These are phyloP conservation scores for Podosphaera leucotricha DNA, from an alignment of 2,329 filamentous ascomycete genomes.

Conservation along the genomic window DNA sequence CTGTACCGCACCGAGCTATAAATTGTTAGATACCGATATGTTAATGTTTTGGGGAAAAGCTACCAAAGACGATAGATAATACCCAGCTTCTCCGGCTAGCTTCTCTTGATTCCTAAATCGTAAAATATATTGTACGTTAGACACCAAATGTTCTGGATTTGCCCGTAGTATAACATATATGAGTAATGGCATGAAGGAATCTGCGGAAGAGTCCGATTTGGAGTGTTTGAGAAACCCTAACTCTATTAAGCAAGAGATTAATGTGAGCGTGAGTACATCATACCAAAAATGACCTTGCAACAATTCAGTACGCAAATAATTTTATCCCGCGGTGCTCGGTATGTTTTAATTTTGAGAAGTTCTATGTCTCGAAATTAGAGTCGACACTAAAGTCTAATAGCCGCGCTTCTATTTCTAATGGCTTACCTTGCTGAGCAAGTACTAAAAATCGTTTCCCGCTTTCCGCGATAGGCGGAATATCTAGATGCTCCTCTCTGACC, in stretches of 20 bases:
- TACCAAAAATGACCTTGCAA: constrained; percentile 97
- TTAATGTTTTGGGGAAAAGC: constrained; percentile 11
- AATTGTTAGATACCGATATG: not conserved
- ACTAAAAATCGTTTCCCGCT: constrained; percentile 73
- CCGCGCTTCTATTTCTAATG: not conserved
- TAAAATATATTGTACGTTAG: constrained; percentile 94
- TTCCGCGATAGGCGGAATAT: constrained; percentile 66
- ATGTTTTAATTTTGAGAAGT: constrained; percentile 85
- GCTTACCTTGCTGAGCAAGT: constrained; percentile 62
- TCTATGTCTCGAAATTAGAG: constrained; percentile 28
- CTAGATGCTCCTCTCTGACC: constrained; percentile 80
- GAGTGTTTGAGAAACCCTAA: constrained; percentile 68
- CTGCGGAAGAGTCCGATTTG: constrained; percentile 82
- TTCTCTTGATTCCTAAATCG: constrained; percentile 96
- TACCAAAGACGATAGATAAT: constrained; percentile 86
- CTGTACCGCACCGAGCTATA: constrained; percentile 70
- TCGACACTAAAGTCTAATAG: not conserved
- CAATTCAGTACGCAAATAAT: constrained; percentile 96
- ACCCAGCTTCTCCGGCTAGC: constrained; percentile 87
- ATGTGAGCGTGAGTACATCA: constrained; percentile 8
- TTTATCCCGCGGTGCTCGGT: constrained; percentile 90
- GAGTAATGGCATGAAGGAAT: constrained; percentile 82
- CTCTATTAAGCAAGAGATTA: constrained; percentile 1
- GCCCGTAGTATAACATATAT: constrained; percentile 92
- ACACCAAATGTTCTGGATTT: constrained; percentile 85